Conservation (phyloP, 148 eudicot genomes). For the Silene conica region DNA sequence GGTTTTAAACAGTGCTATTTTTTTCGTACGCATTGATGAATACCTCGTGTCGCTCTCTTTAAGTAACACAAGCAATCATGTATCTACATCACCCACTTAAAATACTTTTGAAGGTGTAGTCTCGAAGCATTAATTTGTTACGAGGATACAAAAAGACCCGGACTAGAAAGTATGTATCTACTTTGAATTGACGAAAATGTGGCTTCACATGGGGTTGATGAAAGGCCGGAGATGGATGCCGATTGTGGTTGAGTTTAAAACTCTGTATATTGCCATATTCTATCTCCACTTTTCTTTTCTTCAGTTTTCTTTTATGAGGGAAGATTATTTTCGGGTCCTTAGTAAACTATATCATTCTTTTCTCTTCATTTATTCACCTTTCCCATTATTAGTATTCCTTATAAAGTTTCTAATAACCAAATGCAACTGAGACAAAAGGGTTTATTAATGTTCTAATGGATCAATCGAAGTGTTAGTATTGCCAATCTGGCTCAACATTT, state of each 20-base stretch:
- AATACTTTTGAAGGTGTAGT: not conserved
- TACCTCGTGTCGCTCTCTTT: not conserved
- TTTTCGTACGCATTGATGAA: not conserved
- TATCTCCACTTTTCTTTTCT: not conserved
- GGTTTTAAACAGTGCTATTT: not conserved
- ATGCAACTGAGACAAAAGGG: not conserved
- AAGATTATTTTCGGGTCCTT: too few species aligned
- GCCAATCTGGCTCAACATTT: not conserved
- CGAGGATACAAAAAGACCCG: not conserved
- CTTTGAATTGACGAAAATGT: not conserved
- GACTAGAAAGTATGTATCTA: not conserved
- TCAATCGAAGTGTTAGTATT: not conserved
- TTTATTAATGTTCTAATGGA: not conserved
- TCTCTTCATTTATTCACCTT: not conserved
- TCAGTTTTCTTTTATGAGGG: not conserved
- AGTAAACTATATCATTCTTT: not conserved
- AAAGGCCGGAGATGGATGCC: not conserved
- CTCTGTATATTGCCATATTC: not conserved
- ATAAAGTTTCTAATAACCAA: not conserved
- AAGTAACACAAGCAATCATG: not conserved
- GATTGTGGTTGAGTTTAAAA: not conserved
- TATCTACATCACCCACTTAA: not conserved
- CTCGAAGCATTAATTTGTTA: not conserved
- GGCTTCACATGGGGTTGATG: not conserved
- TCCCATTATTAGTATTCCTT: not conserved